These are phyloP conservation scores for Oryza meyeriana DNA, from an alignment of 176 grass and related monocot species.

Conservation along the genomic window DNA sequence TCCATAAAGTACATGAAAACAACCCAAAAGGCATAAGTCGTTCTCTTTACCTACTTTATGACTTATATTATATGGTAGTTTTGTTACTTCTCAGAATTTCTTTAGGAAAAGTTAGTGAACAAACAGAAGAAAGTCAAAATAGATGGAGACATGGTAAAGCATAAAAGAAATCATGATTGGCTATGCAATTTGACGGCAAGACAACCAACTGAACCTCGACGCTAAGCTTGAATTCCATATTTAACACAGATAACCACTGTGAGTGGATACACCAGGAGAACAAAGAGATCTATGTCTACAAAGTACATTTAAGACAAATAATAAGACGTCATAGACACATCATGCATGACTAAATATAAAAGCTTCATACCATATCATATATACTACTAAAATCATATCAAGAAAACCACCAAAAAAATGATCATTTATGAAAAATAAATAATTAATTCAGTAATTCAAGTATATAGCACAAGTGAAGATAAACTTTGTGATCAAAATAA, in stretches of 20 bases:
- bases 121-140: slow-evolving; percentile 2
- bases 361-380: slow-evolving; percentile 25
- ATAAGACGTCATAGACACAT: background rate
- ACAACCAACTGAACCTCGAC: background rate
- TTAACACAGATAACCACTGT: background rate
- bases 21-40: background rate
- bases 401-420: background rate
- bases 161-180: background rate
- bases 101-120: background rate
- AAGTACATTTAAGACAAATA: background rate
- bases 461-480: background rate
- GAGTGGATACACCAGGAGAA: background rate
- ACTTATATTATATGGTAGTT: background rate
- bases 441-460: background rate
- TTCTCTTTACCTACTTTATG: background rate
- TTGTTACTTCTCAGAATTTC: background rate
- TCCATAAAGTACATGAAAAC: background rate
- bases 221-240: background rate
- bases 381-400: background rate
- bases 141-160: background rate
- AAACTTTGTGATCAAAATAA: background rate
- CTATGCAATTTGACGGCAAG: background rate
- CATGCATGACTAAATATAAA: background rate
- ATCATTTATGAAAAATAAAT: background rate
- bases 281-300: background rate